Percentiles rank a stretch among this genome's conserved stretches.
phyloP scores from a whole-genome alignment of 176 grass and related monocot species.

The Pharus latifolius region DNA sequence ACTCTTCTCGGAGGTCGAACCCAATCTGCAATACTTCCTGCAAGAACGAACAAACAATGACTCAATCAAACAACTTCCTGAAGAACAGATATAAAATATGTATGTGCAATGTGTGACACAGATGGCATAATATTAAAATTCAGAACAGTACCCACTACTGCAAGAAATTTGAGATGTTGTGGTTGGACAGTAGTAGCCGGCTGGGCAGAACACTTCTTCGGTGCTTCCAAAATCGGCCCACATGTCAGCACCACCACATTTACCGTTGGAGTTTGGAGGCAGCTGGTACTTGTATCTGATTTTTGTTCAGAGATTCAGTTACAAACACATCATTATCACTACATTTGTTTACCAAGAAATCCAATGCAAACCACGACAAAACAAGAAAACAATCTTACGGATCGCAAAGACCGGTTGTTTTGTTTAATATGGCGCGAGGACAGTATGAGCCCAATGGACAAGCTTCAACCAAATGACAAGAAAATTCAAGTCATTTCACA shows the following conservation, averaged over 20 bases:
- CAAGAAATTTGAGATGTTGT: conserved; percentile 40
- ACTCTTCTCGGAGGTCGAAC: conserved; percentile 55
- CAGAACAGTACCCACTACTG: conserved; percentile 71
- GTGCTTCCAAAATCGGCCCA: conserved; percentile 71
- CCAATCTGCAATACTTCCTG: conserved; percentile 80
- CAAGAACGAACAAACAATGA: conserved; percentile 22
- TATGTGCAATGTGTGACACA: not conserved
- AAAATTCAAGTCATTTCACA: not conserved
- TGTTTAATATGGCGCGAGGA: conserved; percentile 44
- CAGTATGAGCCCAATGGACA: conserved; percentile 90
- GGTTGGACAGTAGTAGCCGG: conserved; percentile 75
- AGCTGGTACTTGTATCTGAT: conserved; percentile 83
- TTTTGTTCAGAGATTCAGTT: not conserved
- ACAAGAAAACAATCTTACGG: conserved; percentile 56
- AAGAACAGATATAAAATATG: not conserved
- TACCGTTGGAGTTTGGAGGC: conserved; percentile 29
- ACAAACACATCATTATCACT: not conserved
- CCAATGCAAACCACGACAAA: not conserved
- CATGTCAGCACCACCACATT: conserved; percentile 64
- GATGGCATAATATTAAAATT: not conserved
- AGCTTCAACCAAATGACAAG: conserved; percentile 24
- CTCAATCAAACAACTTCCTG: not conserved
- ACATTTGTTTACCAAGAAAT: not conserved
- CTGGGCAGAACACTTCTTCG: conserved; percentile 67
- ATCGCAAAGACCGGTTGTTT: conserved; percentile 61